Evolutionary conservation across 202 grass and related monocot genomes (phyloP).

Genomic region (Brachypodium distachyon): DNA sequence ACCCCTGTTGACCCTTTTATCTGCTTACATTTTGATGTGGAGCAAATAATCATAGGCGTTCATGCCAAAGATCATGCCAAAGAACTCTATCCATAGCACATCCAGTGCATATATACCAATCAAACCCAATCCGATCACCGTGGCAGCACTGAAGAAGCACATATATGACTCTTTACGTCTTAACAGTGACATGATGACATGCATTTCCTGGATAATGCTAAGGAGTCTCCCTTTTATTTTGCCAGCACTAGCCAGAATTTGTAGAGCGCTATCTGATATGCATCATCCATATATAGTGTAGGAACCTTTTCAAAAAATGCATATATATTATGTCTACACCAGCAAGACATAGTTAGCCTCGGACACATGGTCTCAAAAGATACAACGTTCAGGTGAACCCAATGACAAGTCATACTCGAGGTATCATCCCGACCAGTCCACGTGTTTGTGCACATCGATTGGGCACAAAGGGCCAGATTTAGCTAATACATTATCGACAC

Average conservation of each 20-base stretch:
- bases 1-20: not conserved
- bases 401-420: too few species aligned
- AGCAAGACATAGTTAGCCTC: too few species aligned
- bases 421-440: too few species aligned
- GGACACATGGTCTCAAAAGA: too few species aligned
- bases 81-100: not conserved
- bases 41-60: too few species aligned
- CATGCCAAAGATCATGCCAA: not conserved
- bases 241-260: not conserved
- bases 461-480: too few species aligned
- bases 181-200: not conserved
- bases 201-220: conserved; percentile 6
- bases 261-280: not conserved
- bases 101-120: not conserved
- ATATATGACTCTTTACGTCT: too few species aligned
- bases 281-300: not conserved
- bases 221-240: not conserved
- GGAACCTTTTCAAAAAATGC: too few species aligned
- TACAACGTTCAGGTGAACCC: too few species aligned
- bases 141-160: not conserved
- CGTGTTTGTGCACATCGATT: too few species aligned
- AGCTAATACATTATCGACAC: too few species aligned
- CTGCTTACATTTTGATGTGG: not conserved
- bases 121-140: not conserved
- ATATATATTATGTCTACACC: not conserved